Evolutionary conservation across 2,329 filamentous ascomycete species (phyloP), one percentile per base, ranked within the genome.

Genomic region (Plectosphaerella sp.): DNA sequence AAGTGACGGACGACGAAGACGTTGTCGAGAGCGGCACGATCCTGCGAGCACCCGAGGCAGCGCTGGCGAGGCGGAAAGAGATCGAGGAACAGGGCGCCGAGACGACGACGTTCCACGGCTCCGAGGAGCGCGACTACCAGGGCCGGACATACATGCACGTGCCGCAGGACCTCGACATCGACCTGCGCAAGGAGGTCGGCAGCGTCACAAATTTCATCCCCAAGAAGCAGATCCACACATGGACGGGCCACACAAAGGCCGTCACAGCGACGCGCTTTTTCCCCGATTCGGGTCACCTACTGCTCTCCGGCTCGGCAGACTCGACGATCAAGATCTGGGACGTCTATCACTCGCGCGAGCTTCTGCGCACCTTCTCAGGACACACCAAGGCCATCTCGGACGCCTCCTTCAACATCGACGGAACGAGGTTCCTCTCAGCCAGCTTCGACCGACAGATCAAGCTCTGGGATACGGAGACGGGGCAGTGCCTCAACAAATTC

Each of bases 141-240:
- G 94, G 94, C 47, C 80, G 94, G 58, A 96, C 93, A 35, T 99
- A 96, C 68, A 97, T 99, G 93, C 94, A 99, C 71, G 80, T 97
- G 45, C 94, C 94, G 4, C 91, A 91, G 67, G 92, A 96, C 67
- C 74, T 96, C 71, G 89, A 91, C 64, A 77, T 96, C 66, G 89
- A 96, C 66, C 76, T 99, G 61, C 82, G 79, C 58, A 95, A 94
- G 71, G 91, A 95, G 55, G 69, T 78, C 45, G 89, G 89, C 61
- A 91, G 86, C 64, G 71, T 83, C 65, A 92, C 92, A 65, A 97
- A 96, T 69, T 99, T 84, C 66, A 90, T 95, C 52, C 94, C 94
- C 37, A 97, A 96, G 78, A 97, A 96, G 73, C 79, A 94, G 61
- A 79, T 97, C 46, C 88, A 96, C 66, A 88, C 89, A 25, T 99